A percentile compares a stretch with the other conserved stretches of the same genome.
phyloP scores from a whole-genome alignment of 257 asterid genomes.

The Ehretia macrophylla region DNA sequence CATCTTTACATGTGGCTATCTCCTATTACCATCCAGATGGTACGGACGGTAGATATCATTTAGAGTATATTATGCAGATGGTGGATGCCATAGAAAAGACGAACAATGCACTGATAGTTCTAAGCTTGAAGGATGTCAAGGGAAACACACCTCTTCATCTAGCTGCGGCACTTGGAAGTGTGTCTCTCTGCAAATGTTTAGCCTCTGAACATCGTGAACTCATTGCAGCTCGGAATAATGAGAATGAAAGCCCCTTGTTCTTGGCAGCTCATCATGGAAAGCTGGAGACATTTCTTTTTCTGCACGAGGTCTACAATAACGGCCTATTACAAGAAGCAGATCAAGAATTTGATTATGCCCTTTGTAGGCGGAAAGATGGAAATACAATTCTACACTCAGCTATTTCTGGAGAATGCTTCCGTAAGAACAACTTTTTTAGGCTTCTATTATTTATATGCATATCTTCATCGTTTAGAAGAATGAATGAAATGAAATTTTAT shows the following conservation, averaged over 20 bases:
- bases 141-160: slow-evolving; percentile 54
- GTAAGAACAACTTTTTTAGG: slow-evolving; percentile 19
- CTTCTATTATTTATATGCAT: too few species aligned
- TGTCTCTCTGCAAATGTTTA: slow-evolving; percentile 12
- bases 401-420: slow-evolving; percentile 37
- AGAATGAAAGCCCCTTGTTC: slow-evolving; percentile 45
- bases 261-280: slow-evolving; percentile 41
- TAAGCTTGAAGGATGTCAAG: slow-evolving; percentile 17
- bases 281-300: slow-evolving; percentile 20
- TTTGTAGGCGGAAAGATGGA: slow-evolving; percentile 36
- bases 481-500: too few species aligned
- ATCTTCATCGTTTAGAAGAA: too few species aligned
- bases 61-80: slow-evolving; percentile 9
- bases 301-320: slow-evolving; percentile 4
- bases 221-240: slow-evolving; percentile 21
- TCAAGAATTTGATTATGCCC: neutral
- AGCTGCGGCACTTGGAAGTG: slow-evolving; percentile 42
- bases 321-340: slow-evolving; percentile 5
- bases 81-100: neutral
- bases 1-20: slow-evolving; percentile 49
- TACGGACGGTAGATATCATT: neutral
- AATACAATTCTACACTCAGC: slow-evolving; percentile 39
- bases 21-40: slow-evolving; percentile 23
- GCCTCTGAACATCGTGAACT: slow-evolving; percentile 10
- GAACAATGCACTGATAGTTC: neutral